Base-by-base conservation (phyloP, 2,329 filamentous ascomycete genomes). In the Aspergillus chevalieri region DNA sequence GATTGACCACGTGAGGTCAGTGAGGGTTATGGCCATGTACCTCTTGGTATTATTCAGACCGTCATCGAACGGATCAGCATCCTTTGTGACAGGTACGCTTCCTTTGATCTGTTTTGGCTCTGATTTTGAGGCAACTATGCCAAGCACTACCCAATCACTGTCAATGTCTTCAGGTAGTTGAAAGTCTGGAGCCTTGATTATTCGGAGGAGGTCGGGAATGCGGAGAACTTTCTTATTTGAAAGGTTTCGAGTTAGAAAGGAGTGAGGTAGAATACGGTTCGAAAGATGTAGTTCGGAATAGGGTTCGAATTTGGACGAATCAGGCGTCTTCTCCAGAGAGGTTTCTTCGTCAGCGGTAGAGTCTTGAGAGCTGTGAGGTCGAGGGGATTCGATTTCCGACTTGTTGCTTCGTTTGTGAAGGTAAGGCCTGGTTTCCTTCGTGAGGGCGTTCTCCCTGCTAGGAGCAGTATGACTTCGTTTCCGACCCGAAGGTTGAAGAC, bases 1-100 rank as follows among this genome's bases (percentile, higher is more conserved):
- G 10, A 98, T 69, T 59, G 95, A 89, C 82, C 85, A 95, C 60
- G 89, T 86, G 9, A 98, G 75, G 67, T 98, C 92, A 0, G 88
- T 89, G 2, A 98, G 77, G 2, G 83, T 88, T 53, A 98, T 75
- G 1, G 92, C 86, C 87, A 98, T 96, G 73, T 94, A 98, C 67
- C 95, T 96, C 45, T 86, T 85, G 2, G 65, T 71, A 47, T 77
- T 75, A 43, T 77, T 77, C 47, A 84, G 79, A 8, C 80, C 76
- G 44, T 79, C 73, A 15, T 74, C 71, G 42, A 78, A 71, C 44
- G 74, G 72, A 43, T 76, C 69, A 3, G 64, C 65, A 7, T 72
- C 68, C 46, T 74, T 75, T 1, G 71, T 69, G 6, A 61, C 49
- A 21, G 64, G 63, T 33, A 65, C 67, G 5, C 60, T 47, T 12